Conservation (phyloP, 768 basidiomycete genomes). For the Suillus variegatus region DNA sequence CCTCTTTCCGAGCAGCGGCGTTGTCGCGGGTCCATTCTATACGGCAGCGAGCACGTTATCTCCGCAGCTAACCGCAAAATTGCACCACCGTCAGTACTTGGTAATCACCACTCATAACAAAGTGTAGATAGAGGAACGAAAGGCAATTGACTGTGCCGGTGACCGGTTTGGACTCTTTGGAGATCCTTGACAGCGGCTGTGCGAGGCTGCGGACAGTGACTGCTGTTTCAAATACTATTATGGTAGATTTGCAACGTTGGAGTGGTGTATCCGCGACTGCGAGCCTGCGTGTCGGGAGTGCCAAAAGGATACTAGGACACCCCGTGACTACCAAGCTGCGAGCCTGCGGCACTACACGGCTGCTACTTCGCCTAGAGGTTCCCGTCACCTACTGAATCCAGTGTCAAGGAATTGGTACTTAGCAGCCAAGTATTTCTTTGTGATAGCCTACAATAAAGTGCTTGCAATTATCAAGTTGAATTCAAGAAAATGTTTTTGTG, state of each 20-base stretch:
- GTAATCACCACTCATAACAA: too few relatives aligned
- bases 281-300: too few relatives aligned
- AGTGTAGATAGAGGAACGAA: background rate
- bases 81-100: too few relatives aligned
- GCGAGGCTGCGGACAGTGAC: background rate
- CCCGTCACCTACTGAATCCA: background rate
- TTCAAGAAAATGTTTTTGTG: background rate
- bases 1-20: background rate
- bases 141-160: background rate
- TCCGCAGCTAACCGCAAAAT: background rate
- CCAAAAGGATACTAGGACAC: too few relatives aligned
- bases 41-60: background rate
- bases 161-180: background rate
- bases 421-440: too few relatives aligned
- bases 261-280: too few relatives aligned
- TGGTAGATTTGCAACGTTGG: background rate
- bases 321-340: too few relatives aligned
- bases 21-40: background rate
- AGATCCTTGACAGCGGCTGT: background rate
- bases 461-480: too few relatives aligned
- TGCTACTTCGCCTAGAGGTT: too few relatives aligned
- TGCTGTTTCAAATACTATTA: background rate
- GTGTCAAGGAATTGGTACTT: background rate
- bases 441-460: too few relatives aligned
- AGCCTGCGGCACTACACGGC: too few relatives aligned